Evolutionary conservation across 2,329 filamentous ascomycete genomes (phyloP).

Genomic region (Chrysoporthe austroafricana): DNA sequence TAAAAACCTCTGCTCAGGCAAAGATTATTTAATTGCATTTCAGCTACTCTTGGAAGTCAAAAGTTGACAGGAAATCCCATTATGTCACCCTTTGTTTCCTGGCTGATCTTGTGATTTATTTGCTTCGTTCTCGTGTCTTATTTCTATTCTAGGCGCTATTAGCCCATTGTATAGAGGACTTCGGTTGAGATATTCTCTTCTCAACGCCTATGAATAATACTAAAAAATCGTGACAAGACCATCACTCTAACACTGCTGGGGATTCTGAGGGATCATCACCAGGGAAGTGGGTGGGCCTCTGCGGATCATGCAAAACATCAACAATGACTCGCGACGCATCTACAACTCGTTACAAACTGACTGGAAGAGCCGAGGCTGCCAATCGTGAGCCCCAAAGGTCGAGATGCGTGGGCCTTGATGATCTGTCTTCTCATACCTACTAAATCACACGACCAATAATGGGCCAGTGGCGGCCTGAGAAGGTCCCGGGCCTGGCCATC

Average conservation of each 20-base stretch:
- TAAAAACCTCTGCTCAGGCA: background rate
- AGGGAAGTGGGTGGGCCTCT: slow-evolving; percentile 6
- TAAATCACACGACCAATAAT: background rate
- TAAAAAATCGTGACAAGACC: background rate
- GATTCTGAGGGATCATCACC: background rate
- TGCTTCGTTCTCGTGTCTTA: background rate
- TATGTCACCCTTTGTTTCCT: background rate
- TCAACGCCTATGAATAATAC: background rate
- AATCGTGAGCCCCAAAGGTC: background rate
- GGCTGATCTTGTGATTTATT: background rate
- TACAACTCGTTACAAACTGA: background rate
- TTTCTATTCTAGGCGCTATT: background rate
- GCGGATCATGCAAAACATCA: slow-evolving; percentile 5
- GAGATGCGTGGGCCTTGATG: background rate
- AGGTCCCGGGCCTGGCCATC: background rate
- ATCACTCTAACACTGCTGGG: background rate
- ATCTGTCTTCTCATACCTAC: background rate
- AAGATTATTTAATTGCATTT: background rate
- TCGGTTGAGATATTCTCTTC: background rate
- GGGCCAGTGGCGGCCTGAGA: background rate
- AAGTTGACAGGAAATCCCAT: background rate
- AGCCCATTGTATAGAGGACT: background rate
- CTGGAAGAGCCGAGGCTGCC: background rate
- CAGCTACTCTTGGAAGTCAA: background rate
- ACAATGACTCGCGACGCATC: slow-evolving; percentile 1